Base-by-base conservation (phyloP, 2,329 filamentous ascomycete genomes). In the Emydomyces testavorans region DNA sequence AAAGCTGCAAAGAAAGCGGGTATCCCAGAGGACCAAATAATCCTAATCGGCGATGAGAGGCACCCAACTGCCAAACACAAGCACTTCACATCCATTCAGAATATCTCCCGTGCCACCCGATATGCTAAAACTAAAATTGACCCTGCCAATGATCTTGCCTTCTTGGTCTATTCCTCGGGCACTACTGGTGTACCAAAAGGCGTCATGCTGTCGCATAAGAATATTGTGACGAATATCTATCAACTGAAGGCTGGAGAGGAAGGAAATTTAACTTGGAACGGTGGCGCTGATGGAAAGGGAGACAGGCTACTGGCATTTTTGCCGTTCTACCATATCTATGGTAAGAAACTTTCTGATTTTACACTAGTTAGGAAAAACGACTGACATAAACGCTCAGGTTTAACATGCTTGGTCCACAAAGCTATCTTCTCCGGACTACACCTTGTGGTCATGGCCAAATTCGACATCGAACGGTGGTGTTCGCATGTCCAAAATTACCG, bases 141-240 rank as follows among this genome's bases (percentile, higher is more conserved):
- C 41, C 78, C 85, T 0, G 73, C 75, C 42, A 80, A 79, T 49
- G 87, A 94, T 60, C 63, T 92, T 21, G 83, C 86, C 0, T 94
- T 92, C 59, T 66, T 95, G 49, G 86, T 93, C 0, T 95, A 94
- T 64, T 87, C 82, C 42, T 89, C 83, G 6, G 90, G 90, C 6
- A 96, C 90, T 0, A 95, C 90, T 0, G 90, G 90, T 1, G 70
- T 88, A 43, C 89, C 90, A 0, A 96, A 96, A 65, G 90, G 89
- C 13, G 90, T 95, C 11, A 84, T 86, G 77, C 72, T 95, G 26
- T 83, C 79, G 6, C 90, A 96, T 65, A 65, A 69, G 54, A 95
- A 95, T 62, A 80, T 94, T 51, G 77, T 93, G 8, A 70, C 85
- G 50, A 94, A 94, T 63, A 61, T 80, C 5, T 56, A 76, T 24